phyloP scores from a whole-genome alignment of 768 basidiomycete species.

The Leccinum olivaceopallidum region DNA sequence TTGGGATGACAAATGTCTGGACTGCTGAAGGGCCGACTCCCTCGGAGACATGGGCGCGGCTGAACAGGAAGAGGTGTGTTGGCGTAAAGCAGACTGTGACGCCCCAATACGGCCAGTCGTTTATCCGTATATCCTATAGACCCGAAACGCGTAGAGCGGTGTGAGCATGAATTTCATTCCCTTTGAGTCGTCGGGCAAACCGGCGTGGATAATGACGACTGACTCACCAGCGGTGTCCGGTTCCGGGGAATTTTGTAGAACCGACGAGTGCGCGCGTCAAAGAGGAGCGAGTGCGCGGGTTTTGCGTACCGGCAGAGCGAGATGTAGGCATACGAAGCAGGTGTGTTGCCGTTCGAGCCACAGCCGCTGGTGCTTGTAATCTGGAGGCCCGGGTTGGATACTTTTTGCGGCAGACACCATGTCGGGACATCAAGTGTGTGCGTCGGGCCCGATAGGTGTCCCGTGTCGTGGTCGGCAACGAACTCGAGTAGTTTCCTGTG shows the following conservation, averaged over 20 bases:
- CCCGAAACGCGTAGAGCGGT: too few relatives aligned
- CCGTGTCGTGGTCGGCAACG: conserved; percentile 19
- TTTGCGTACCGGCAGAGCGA: too few relatives aligned
- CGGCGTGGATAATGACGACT: too few relatives aligned
- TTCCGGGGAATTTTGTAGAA: conserved; percentile 23
- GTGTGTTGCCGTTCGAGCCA: conserved; percentile 3
- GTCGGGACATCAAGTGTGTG: conserved; percentile 15
- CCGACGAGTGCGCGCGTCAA: conserved; percentile 10
- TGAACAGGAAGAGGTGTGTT: conserved; percentile 18
- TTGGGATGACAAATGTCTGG: conserved; percentile 20
- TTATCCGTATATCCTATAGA: conserved; percentile 16
- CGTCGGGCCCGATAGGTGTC: conserved; percentile 4
- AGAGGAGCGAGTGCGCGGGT: too few relatives aligned
- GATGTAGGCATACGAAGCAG: conserved; percentile 13
- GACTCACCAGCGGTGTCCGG: conserved; percentile 11
- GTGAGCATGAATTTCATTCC: too few relatives aligned
- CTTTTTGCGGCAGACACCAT: conserved; percentile 9
- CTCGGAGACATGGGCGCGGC: conserved; percentile 5
- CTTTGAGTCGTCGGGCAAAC: too few relatives aligned
- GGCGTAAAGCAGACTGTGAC: conserved; percentile 13
- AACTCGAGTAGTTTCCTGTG: conserved; percentile 20
- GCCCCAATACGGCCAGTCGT: conserved; percentile 18
- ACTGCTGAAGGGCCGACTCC: conserved; percentile 12
- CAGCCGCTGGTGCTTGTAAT: background rate
- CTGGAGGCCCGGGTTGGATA: conserved; percentile 6